Evolutionary conservation across 2,329 filamentous ascomycete species (phyloP).

Genomic region (Talaromyces sp.): DNA sequence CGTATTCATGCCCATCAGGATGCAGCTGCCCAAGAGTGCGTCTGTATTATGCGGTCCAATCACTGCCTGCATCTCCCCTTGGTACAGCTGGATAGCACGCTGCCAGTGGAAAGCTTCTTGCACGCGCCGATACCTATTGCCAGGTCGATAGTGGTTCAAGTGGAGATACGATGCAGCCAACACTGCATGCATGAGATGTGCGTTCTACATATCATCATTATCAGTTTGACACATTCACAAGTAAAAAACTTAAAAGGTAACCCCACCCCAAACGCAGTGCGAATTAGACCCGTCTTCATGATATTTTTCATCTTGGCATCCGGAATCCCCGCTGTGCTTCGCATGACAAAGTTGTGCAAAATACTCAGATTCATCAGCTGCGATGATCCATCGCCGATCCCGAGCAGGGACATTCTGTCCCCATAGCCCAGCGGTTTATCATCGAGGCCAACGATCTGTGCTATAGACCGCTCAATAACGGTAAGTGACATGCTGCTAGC

Average conservation of each 20-base stretch:
- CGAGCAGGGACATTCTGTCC: neutral
- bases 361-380: neutral
- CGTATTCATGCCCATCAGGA: conserved; percentile 31
- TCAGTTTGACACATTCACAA: neutral
- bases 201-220: neutral
- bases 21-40: conserved; percentile 30
- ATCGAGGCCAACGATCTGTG: conserved; percentile 1
- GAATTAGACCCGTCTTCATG: conserved; percentile 7
- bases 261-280: conserved; percentile 6
- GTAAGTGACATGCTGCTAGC: conserved; percentile 4
- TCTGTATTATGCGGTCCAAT: conserved; percentile 30
- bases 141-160: conserved; percentile 4
- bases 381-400: neutral
- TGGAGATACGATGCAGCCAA: conserved; percentile 5
- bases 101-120: conserved; percentile 31
- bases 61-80: conserved; percentile 22
- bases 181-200: conserved; percentile 10
- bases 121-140: conserved; percentile 3
- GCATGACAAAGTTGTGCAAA: conserved; percentile 4
- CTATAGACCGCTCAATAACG: neutral
- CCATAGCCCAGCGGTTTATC: neutral
- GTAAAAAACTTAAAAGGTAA: neutral
- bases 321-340: neutral
- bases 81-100: conserved; percentile 29
- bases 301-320: conserved; percentile 4